These are phyloP conservation scores for Lithospermum erythrorhizon DNA, from an alignment of 257 asterid species.

Conservation along the genomic window DNA sequence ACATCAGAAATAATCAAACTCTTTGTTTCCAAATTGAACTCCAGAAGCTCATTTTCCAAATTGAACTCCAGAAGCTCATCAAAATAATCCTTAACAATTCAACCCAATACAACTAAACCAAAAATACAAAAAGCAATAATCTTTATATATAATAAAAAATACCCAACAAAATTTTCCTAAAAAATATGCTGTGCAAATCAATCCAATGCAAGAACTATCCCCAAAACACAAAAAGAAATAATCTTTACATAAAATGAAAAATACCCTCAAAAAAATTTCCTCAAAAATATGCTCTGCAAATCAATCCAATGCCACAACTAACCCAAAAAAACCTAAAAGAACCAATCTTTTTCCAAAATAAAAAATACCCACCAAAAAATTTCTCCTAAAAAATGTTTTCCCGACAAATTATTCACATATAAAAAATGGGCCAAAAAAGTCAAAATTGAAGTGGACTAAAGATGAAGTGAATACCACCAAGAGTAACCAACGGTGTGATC, in stretches of 20 bases:
- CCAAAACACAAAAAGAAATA: no score
- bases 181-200: no score
- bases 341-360: background rate
- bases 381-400: no score
- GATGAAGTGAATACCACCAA: slow-evolving; percentile 64
- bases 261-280: no score
- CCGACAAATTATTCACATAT: background rate
- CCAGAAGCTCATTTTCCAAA: background rate
- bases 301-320: background rate
- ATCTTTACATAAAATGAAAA: no score
- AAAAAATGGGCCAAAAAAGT: background rate
- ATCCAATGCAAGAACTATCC: no score
- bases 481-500: slow-evolving; percentile 54
- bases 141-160: no score
- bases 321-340: background rate
- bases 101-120: no score
- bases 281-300: no score
- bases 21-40: background rate
- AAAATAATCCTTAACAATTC: background rate
- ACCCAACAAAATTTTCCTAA: no score
- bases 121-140: no score
- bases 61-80: no score
- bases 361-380: background rate
- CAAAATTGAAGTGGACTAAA: background rate
- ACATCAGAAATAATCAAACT: background rate